Percentiles rank a stretch among this genome's conserved stretches.
phyloP scores from a whole-genome alignment of 495 filamentous ascomycete species.

The Bacidia rubella region DNA sequence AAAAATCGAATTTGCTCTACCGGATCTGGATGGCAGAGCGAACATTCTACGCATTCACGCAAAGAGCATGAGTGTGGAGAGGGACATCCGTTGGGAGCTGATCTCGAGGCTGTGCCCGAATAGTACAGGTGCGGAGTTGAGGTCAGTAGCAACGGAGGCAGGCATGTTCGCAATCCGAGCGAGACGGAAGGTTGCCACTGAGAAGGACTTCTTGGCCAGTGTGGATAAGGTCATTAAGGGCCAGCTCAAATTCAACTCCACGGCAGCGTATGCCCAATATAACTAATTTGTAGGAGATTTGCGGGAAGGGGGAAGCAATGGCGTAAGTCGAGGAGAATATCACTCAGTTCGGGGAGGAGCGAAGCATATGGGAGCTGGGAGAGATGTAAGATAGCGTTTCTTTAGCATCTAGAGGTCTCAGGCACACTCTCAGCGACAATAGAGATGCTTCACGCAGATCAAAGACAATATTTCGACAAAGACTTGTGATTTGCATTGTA shows the following conservation, averaged over 20 bases:
- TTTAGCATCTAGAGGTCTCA: too few species aligned
- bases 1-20: slow-evolving; percentile 97
- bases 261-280: slow-evolving; percentile 97
- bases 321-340: too few species aligned
- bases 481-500: too few species aligned
- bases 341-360: too few species aligned
- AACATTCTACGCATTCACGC: slow-evolving; percentile 97
- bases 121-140: slow-evolving; percentile 85
- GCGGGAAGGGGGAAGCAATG: too few species aligned
- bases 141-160: slow-evolving; percentile 95
- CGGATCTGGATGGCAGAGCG: slow-evolving; percentile 89
- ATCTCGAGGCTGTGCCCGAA: slow-evolving; percentile 95
- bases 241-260: slow-evolving; percentile 98
- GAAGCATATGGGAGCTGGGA: too few species aligned
- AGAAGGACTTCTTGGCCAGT: slow-evolving; percentile 97
- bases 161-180: slow-evolving; percentile 98
- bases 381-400: too few species aligned
- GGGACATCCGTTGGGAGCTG: slow-evolving; percentile 96
- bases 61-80: slow-evolving; percentile 98
- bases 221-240: slow-evolving; percentile 99
- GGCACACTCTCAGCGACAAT: too few species aligned
- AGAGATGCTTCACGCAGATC: too few species aligned
- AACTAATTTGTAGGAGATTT: slow-evolving; percentile 70
- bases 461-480: too few species aligned
- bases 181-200: slow-evolving; percentile 90